These are phyloP conservation scores for Thermoascus crustaceus DNA, from an alignment of 2,329 filamentous ascomycete species.

Conservation along the genomic window DNA sequence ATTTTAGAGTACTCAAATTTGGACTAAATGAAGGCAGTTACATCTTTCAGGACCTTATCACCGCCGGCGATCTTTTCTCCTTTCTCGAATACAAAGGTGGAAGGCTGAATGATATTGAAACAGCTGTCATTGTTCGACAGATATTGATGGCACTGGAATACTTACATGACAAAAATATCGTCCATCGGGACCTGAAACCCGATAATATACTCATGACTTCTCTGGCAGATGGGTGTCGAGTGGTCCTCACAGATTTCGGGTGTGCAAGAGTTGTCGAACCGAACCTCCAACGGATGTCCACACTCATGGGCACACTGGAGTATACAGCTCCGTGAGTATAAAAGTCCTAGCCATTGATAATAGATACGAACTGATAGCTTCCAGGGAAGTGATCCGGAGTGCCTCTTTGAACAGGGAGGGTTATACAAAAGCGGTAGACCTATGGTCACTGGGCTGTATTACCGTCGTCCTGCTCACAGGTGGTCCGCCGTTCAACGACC, in stretches of 20 bases:
- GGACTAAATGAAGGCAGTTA: no score
- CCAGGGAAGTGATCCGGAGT: conserved; percentile 18
- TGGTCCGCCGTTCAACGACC: conserved; percentile 39
- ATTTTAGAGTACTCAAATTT: no score
- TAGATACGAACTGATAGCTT: background rate
- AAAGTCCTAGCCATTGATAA: background rate
- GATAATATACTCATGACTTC: conserved; percentile 56
- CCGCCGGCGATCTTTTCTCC: conserved; percentile 54
- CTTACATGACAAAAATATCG: conserved; percentile 47
- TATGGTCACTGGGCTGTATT: conserved; percentile 55
- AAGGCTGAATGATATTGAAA: conserved; percentile 41
- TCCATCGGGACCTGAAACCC: conserved; percentile 56
- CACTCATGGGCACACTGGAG: conserved; percentile 47
- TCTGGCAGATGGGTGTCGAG: conserved; percentile 40
- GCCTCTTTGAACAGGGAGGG: conserved; percentile 22
- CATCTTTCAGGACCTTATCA: conserved; percentile 53
- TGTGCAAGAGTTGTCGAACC: conserved; percentile 36
- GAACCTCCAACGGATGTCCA: conserved; percentile 41
- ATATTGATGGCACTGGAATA: conserved; percentile 51
- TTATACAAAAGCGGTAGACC: conserved; percentile 52
- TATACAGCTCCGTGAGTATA: conserved; percentile 51
- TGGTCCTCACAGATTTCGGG: conserved; percentile 56
- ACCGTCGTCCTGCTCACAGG: conserved; percentile 46
- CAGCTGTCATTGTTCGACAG: conserved; percentile 48
- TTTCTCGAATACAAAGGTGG: conserved; percentile 46